Conservation (phyloP, 257 asterid species). For the Euphrasia confusa region DNA sequence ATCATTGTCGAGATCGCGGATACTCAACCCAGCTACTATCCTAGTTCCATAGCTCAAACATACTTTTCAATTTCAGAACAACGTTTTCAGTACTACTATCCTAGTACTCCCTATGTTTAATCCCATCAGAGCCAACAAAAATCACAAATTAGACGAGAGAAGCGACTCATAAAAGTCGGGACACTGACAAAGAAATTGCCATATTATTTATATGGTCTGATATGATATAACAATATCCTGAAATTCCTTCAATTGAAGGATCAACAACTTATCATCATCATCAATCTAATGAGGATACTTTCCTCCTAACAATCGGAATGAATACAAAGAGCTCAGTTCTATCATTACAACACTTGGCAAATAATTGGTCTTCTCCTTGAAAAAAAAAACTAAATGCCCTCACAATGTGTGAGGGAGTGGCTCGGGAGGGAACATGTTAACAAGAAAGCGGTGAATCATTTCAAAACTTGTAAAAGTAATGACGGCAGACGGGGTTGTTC, state of each 20-base stretch:
- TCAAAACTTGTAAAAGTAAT: conserved; percentile 97
- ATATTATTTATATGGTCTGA: not conserved
- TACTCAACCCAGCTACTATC: no score
- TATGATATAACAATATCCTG: conserved; percentile 4
- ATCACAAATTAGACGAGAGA: no score
- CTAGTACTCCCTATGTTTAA: no score
- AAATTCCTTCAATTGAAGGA: conserved; percentile 7
- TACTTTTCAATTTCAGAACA: no score
- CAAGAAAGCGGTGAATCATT: conserved; percentile 93
- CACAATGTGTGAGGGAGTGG: conserved; percentile 57
- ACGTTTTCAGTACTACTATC: no score
- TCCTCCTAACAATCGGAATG: conserved; percentile 9
- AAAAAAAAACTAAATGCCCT: conserved; percentile 14
- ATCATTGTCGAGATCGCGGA: no score
- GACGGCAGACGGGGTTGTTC: conserved; percentile 96
- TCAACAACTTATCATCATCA: conserved; percentile 28
- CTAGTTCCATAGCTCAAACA: no score
- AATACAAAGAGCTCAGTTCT: not conserved
- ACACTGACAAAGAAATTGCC: not conserved
- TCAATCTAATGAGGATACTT: conserved; percentile 8
- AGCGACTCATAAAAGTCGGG: not conserved
- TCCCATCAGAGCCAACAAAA: no score
- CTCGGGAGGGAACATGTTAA: conserved; percentile 60
- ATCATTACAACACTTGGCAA: not conserved
- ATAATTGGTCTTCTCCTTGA: not conserved